A percentile compares a stretch with the other conserved stretches of the same genome.
These are phyloP conservation scores for Mycena filopes DNA, from an alignment of 768 basidiomycete genomes.

Conservation along the genomic window DNA sequence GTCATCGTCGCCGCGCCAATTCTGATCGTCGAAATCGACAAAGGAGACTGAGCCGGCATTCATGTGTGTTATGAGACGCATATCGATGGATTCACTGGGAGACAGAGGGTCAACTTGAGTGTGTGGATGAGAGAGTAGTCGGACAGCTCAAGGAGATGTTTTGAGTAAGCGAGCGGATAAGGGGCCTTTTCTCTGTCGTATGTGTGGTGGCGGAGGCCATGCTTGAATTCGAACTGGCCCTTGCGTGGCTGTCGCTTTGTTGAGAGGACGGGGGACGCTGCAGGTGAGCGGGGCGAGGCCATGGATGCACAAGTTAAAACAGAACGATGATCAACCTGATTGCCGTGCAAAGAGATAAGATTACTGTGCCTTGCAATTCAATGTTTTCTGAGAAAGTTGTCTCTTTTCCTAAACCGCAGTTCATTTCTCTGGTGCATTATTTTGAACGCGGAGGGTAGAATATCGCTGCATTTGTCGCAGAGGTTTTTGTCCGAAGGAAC, in stretches of 20 bases:
- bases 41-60: constrained; percentile 66
- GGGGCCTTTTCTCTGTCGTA: constrained; percentile 82
- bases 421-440: no score
- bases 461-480: no score
- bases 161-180: constrained; percentile 81
- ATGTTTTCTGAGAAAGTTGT: no score
- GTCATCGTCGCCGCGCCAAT: constrained; percentile 18
- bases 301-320: neutral
- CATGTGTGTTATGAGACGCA: constrained; percentile 58
- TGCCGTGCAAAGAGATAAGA: no score
- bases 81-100: constrained; percentile 65
- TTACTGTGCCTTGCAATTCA: no score
- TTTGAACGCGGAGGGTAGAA: no score
- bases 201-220: constrained; percentile 73
- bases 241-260: constrained; percentile 54
- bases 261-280: constrained; percentile 41
- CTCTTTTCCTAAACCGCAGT: no score
- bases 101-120: neutral
- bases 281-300: constrained; percentile 33
- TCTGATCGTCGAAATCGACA: constrained; percentile 60
- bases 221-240: constrained; percentile 64
- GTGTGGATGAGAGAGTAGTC: constrained; percentile 36
- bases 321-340: no score
- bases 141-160: constrained; percentile 74
- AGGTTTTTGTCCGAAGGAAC: no score